Evolutionary conservation across 306 rosid genomes (phyloP).

Genomic region (Sophora flavescens): DNA sequence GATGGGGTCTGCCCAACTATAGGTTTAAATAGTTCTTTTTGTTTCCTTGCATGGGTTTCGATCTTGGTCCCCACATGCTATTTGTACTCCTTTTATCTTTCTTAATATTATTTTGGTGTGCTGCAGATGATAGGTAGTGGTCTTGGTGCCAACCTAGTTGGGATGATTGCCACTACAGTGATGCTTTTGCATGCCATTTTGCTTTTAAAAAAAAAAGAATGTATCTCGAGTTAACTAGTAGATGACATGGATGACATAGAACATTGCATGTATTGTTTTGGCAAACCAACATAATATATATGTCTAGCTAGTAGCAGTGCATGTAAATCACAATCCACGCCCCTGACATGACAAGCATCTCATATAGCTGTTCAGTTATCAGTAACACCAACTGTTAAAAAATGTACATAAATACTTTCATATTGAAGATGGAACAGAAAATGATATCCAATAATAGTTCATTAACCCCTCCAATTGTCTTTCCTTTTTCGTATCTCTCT

Average conservation of each 20-base stretch:
- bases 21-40: too few relatives aligned
- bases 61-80: too few relatives aligned
- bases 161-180: too few relatives aligned
- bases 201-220: too few relatives aligned
- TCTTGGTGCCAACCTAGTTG: too few relatives aligned
- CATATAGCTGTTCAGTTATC: slow-evolving; percentile 29
- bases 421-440: neutral
- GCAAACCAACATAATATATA: slow-evolving; percentile 27
- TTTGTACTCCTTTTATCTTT: too few relatives aligned
- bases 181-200: too few relatives aligned
- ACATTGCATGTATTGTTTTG: slow-evolving; percentile 13
- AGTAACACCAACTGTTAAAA: neutral
- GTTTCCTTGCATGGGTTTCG: too few relatives aligned
- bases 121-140: too few relatives aligned
- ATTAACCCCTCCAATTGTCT: slow-evolving; percentile 76
- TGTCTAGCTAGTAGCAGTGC: neutral
- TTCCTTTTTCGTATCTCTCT: slow-evolving; percentile 66
- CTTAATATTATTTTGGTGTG: too few relatives aligned
- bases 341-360: slow-evolving; percentile 26
- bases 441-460: neutral
- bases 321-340: slow-evolving; percentile 26
- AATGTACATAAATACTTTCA: neutral
- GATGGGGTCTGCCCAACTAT: too few relatives aligned
- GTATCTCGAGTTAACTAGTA: slow-evolving; percentile 12
- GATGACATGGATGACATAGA: slow-evolving; percentile 39